Conservation (phyloP, 306 rosid species). For the Sechiopsis laciniata region DNA sequence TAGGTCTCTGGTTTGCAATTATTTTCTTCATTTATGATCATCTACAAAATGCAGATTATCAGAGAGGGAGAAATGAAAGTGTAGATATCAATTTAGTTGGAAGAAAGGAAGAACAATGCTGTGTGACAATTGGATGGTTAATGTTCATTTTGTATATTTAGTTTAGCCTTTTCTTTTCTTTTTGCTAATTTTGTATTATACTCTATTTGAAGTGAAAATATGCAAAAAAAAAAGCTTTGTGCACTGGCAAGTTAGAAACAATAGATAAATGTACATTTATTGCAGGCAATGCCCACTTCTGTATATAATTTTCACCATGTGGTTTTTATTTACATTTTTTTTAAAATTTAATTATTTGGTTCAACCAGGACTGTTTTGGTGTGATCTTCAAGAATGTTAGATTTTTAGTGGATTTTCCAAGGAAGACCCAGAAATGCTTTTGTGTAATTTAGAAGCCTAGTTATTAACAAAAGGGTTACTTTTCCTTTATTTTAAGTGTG, state of each 20-base stretch:
- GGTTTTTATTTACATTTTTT: too few species aligned
- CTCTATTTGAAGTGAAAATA: background rate
- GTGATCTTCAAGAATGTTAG: too few species aligned
- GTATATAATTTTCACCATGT: background rate
- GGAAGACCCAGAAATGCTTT: too few species aligned
- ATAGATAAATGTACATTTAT: conserved; percentile 4
- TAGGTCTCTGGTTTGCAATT: background rate
- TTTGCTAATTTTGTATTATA: too few species aligned
- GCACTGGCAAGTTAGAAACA: background rate
- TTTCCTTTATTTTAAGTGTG: too few species aligned
- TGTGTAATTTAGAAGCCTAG: too few species aligned
- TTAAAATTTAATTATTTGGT: too few species aligned
- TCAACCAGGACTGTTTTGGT: too few species aligned
- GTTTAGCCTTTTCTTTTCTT: too few species aligned
- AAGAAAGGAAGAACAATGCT: background rate
- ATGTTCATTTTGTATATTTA: conserved; percentile 24
- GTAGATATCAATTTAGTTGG: conserved; percentile 8
- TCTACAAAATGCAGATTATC: conserved; percentile 6
- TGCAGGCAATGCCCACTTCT: background rate
- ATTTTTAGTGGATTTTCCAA: too few species aligned
- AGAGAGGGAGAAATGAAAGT: background rate
- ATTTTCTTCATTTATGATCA: conserved; percentile 1
- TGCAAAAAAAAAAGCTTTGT: background rate
- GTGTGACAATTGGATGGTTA: background rate
- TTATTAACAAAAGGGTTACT: too few species aligned